Conservation (phyloP, 176 grass and related monocot genomes). For the Eleusine coracana region DNA sequence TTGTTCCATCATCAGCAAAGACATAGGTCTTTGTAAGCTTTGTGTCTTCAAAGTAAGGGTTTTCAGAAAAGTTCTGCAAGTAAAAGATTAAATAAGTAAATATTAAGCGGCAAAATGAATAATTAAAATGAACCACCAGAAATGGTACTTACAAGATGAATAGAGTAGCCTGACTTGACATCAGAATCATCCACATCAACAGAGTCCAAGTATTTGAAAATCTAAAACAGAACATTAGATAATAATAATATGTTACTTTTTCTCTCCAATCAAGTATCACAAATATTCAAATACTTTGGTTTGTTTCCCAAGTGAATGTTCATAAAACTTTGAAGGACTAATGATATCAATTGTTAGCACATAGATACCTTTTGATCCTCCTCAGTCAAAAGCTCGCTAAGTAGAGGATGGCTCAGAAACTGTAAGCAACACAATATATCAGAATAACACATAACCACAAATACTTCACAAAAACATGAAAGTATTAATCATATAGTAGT, state of each 20-base stretch:
- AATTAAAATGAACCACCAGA: slow-evolving; percentile 15
- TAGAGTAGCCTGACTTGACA: slow-evolving; percentile 81
- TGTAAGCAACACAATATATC: slow-evolving; percentile 36
- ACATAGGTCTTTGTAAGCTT: slow-evolving; percentile 84
- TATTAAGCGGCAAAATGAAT: slow-evolving; percentile 25
- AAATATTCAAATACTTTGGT: not conserved
- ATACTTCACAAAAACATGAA: slow-evolving; percentile 12
- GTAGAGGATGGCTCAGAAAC: slow-evolving; percentile 95
- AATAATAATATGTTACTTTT: not conserved
- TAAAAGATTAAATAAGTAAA: slow-evolving; percentile 32
- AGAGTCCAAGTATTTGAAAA: slow-evolving; percentile 82
- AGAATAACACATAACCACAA: slow-evolving; percentile 22
- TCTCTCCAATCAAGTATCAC: not conserved
- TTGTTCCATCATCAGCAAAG: slow-evolving; percentile 86
- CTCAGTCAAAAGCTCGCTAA: slow-evolving; percentile 77
- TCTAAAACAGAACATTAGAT: slow-evolving; percentile 48
- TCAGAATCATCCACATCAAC: slow-evolving; percentile 94
- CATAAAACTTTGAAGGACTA: slow-evolving; percentile 14
- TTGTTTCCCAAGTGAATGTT: not conserved
- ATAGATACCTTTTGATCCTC: slow-evolving; percentile 88
- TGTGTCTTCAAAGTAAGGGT: slow-evolving; percentile 81
- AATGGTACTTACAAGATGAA: slow-evolving; percentile 73
- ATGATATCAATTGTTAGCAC: slow-evolving; percentile 2
- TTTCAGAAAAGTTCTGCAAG: slow-evolving; percentile 78
- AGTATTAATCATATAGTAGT: slow-evolving; percentile 1